Base-by-base conservation (phyloP, 495 filamentous ascomycete species). In the Entonaema liquescens region DNA sequence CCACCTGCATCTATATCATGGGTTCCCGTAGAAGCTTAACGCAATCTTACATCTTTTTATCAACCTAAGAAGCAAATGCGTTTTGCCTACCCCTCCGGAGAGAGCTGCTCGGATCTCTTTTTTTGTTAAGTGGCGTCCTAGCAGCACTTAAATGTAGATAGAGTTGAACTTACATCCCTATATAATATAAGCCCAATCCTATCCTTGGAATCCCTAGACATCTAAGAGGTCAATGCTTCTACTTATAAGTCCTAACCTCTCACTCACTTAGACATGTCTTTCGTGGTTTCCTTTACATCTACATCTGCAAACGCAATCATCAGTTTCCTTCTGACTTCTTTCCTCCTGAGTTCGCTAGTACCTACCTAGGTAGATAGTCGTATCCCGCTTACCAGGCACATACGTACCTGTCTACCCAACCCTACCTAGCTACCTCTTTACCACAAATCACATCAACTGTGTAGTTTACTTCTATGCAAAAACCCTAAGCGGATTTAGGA, bases 1-100 rank as follows among this genome's bases (percentile, higher is more conserved):
- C 70, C 70, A 68, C 65, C 63, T 73, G 61, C 65, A 59, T 50
- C 54, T 54, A 57, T 59, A 53, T 44, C 50, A 57, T 58, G 70
- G 70, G 55, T 54, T 42, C 57, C 38, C 33, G 56, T 65, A 65
- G 61, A 65, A 65, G 61, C 50, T 73, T 55, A 21, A 62, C 56
- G 61, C 56, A 49, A 65, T 66, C 25, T 42, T 57, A 29, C 55
- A 62, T 62, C 52, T 8, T 44, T 47, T 58, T 58, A 62, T 61
- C n/a, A 68, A 42, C 25, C 65, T 53, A 11, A 33, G 38, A 42
- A 19, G 56, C 17, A 36, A 49, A 58, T 47, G 60, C 64, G 47
- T 40, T 47, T 71, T 28, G 42, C 33, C 19, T 54, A 56, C 35
- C 53, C 25, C 23, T 57, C 31, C 12, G 6, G 31, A 38, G 47